Evolutionary conservation across 495 filamentous ascomycete species (phyloP), one percentile per base, ranked within the genome.

Genomic region (Corynascus novoguineensis): DNA sequence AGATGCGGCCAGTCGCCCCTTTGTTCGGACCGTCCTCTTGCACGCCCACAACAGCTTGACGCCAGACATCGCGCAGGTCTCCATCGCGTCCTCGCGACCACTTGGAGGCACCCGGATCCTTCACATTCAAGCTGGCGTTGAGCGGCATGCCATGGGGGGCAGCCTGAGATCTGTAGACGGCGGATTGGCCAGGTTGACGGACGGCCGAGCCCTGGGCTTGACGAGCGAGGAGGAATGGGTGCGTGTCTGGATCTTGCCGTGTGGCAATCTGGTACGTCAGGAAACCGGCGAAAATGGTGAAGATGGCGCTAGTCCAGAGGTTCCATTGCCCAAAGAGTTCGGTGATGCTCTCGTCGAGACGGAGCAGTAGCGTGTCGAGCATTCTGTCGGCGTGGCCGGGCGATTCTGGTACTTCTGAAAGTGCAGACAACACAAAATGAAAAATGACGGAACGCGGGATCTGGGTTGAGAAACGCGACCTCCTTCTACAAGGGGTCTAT

Each of bases 31-130:
- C 83, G 32, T 85, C 82, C 22, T 79, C 77, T 50, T 86, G 69
- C 4, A 75, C 73, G 37, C 89, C 89, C 38, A 78, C 78, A 15
- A 87, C 72, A 38, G 86, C 88, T 65, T 83, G 77, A 54, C 85
- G 85, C 93, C 93, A 99, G 45, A 99, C 78, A 69, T 99, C 93
- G 45, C 93, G 81, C 55, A 99, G 76, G 60, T 99, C 93, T 17
- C 93, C 93, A 68, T 93, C 84, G 61, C 86, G 82, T 21, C 92
- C 92, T 57, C 77, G 78, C 0, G 83, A 77, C 86, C 92, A 97
- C 70, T 87, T 88, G 17, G 88, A 86, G 24, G 85, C 85, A 8
- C 86, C 87, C 1, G 88, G 78, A 37, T 92, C 88, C 68, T 89
- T 91, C 22, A 99, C 88, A 61, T 86, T 88, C 44, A 99, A 76